Percentiles rank a stretch among this genome's conserved stretches.
These are phyloP conservation scores for Fusarium redolens DNA, from an alignment of 2,329 filamentous ascomycete genomes.

Conservation along the genomic window DNA sequence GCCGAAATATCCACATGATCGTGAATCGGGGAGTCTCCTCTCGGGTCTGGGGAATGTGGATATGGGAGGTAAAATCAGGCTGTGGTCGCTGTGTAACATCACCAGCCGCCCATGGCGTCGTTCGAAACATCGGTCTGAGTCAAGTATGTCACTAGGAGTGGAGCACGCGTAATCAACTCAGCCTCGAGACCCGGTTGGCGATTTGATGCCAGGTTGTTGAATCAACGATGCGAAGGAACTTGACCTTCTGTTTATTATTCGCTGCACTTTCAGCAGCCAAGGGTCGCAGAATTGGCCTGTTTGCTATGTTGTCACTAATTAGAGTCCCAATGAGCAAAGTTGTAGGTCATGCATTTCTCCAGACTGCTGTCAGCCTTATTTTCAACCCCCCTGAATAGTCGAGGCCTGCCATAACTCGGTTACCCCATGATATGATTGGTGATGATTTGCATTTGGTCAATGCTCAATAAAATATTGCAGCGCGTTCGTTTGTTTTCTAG, in stretches of 20 bases:
- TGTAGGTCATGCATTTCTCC: not conserved
- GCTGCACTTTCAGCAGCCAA: too few species aligned
- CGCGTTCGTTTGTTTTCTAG: not conserved
- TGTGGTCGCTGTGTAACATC: not conserved
- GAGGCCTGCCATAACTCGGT: not conserved
- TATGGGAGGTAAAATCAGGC: not conserved
- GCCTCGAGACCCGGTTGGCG: not conserved
- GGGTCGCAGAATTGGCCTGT: not conserved
- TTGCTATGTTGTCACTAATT: too few species aligned
- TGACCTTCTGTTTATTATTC: too few species aligned
- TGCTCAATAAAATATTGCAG: not conserved
- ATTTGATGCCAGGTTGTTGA: not conserved
- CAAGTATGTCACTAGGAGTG: not conserved
- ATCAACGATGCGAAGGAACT: not conserved
- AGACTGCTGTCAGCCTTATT: not conserved
- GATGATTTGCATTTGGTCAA: not conserved
- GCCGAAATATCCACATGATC: not conserved
- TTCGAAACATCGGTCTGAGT: not conserved
- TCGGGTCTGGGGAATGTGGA: not conserved
- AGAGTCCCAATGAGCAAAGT: too few species aligned
- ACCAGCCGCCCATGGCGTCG: not conserved
- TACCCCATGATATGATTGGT: not conserved
- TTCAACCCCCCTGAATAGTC: not conserved
- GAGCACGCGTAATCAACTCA: not conserved
- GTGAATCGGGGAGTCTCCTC: not conserved